phyloP scores from a whole-genome alignment of 495 filamentous ascomycete species.

The Cryomyces antarcticus region DNA sequence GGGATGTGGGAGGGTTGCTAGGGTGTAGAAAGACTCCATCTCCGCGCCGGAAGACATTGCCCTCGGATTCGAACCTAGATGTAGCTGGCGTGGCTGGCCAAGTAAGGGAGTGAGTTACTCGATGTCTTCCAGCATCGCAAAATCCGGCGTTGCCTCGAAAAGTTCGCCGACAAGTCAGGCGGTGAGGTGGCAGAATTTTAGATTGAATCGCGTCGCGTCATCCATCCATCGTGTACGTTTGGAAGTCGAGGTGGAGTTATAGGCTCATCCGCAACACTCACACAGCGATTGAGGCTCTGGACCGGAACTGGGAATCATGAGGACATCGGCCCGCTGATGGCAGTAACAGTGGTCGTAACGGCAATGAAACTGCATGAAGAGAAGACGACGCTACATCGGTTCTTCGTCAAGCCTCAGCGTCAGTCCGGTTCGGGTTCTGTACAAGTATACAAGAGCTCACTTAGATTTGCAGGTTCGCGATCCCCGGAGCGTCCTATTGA shows the following conservation, averaged over 20 bases:
- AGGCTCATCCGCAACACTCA: not conserved
- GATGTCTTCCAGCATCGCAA: too few species aligned
- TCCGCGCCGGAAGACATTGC: constrained; percentile 8
- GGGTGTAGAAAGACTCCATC: constrained; percentile 16
- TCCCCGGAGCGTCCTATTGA: too few species aligned
- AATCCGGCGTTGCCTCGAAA: too few species aligned
- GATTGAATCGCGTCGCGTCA: not conserved
- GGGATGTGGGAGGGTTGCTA: constrained; percentile 16
- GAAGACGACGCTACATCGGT: constrained; percentile 15
- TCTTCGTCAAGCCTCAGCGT: constrained; percentile 14
- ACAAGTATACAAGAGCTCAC: too few species aligned
- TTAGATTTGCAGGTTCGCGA: too few species aligned
- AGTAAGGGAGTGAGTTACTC: not conserved
- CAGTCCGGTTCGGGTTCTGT: not conserved
- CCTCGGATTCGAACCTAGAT: constrained; percentile 2
- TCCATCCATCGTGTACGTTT: not conserved
- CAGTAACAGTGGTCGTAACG: constrained; percentile 9
- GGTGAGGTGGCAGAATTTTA: not conserved
- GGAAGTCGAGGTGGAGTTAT: not conserved
- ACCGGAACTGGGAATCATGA: too few species aligned
- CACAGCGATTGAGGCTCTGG: too few species aligned
- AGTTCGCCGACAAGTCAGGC: not conserved
- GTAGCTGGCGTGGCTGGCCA: constrained; percentile 8
- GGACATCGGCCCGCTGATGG: constrained; percentile 7
- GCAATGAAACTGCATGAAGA: constrained; percentile 15